Percentiles rank a stretch among this genome's conserved stretches.
Conservation (phyloP, 2,329 filamentous ascomycete genomes). For the Colletotrichum sp. region DNA sequence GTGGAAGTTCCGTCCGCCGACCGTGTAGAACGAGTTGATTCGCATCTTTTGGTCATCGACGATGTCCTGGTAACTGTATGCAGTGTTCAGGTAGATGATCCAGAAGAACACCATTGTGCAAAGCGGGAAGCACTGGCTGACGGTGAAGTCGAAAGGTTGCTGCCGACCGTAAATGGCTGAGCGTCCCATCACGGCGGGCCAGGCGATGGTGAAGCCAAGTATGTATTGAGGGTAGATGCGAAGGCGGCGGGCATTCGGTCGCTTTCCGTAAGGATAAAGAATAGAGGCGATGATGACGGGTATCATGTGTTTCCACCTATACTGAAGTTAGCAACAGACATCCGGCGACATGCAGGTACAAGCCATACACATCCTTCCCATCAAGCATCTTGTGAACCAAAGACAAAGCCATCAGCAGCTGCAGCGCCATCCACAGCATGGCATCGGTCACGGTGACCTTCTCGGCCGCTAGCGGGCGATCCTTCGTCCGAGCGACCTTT, state of each 20-base stretch:
- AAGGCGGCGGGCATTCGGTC: slow-evolving; percentile 22
- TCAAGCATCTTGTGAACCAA: slow-evolving; percentile 13
- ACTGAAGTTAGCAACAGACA: neutral
- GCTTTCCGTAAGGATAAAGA: slow-evolving; percentile 28
- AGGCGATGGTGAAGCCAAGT: slow-evolving; percentile 26
- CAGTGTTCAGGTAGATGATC: slow-evolving; percentile 30
- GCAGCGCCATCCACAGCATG: slow-evolving; percentile 18
- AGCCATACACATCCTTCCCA: slow-evolving; percentile 15
- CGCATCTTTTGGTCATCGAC: slow-evolving; percentile 27
- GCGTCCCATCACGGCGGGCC: slow-evolving; percentile 26
- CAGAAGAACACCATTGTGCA: slow-evolving; percentile 30
- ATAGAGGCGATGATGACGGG: slow-evolving; percentile 23
- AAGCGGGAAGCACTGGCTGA: slow-evolving; percentile 23
- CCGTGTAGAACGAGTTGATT: slow-evolving; percentile 25
- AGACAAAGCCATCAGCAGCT: slow-evolving; percentile 10
- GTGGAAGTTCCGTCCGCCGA: slow-evolving; percentile 9
- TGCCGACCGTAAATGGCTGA: slow-evolving; percentile 23
- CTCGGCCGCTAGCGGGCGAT: slow-evolving; percentile 29
- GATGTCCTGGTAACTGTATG: slow-evolving; percentile 29
- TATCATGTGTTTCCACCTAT: slow-evolving; percentile 25
- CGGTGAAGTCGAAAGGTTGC: slow-evolving; percentile 23
- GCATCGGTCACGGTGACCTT: slow-evolving; percentile 26
- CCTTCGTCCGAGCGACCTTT: slow-evolving; percentile 31
- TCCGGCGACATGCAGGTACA: neutral
- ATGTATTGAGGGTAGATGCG: slow-evolving; percentile 28